Evolutionary conservation across 208 protist species (phyloP).

Genomic region (Entamoeba invadens): DNA sequence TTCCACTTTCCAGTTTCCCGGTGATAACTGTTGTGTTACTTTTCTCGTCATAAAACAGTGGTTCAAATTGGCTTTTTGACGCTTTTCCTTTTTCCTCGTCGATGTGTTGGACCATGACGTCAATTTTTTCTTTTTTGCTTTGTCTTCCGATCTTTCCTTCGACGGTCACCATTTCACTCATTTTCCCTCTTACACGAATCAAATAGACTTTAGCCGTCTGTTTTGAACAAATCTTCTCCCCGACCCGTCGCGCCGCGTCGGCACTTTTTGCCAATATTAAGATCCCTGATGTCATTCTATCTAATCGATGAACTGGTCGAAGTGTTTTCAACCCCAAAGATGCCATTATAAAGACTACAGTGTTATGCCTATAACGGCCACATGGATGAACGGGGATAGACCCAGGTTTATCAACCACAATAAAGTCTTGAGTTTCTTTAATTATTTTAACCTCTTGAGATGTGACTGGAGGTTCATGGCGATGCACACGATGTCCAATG

Average conservation of each 20-base stretch:
- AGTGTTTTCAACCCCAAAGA: not conserved
- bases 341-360: not conserved
- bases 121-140: not conserved
- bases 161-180: not conserved
- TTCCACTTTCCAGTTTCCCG: not conserved
- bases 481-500: not conserved
- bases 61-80: not conserved
- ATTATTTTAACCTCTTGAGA: not conserved
- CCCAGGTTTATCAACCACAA: not conserved
- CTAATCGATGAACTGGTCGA: not conserved
- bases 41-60: not conserved
- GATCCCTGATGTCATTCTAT: not conserved
- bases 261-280: not conserved
- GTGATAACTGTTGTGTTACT: not conserved
- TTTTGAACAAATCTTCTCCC: too few relatives aligned
- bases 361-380: not conserved
- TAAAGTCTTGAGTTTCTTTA: not conserved
- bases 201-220: not conserved
- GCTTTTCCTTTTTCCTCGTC: not conserved
- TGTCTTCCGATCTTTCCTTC: not conserved
- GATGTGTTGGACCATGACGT: not conserved
- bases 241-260: not conserved
- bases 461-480: not conserved
- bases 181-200: not conserved
- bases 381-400: not conserved